Conservation (phyloP, 148 eudicot species). For the Arbutus unedo region DNA sequence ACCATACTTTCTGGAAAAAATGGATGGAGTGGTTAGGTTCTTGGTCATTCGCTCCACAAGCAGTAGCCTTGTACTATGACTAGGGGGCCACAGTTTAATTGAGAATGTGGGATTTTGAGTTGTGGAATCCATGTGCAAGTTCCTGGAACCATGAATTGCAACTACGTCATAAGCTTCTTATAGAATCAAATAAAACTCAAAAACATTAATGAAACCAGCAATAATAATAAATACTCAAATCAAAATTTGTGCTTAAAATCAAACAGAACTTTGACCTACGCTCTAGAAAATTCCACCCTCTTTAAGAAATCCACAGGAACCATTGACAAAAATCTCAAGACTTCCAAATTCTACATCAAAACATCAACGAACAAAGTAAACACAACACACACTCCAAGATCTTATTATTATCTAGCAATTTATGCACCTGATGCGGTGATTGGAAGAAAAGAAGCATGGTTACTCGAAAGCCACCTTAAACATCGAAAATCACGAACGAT, state of each 20-base stretch:
- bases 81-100: slow-evolving; percentile 79
- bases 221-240: not conserved
- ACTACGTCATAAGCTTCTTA: not conserved
- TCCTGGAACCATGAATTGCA: slow-evolving; percentile 26
- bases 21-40: slow-evolving; percentile 63
- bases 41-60: slow-evolving; percentile 68
- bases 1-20: slow-evolving; percentile 73
- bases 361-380: not conserved
- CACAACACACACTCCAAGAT: not conserved
- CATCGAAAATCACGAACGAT: not conserved
- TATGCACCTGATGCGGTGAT: not conserved
- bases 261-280: not conserved
- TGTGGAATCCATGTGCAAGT: slow-evolving; percentile 44
- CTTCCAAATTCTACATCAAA: not conserved
- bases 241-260: not conserved
- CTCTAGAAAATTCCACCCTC: not conserved
- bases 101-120: slow-evolving; percentile 35
- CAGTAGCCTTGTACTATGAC: slow-evolving; percentile 57
- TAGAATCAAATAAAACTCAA: not conserved
- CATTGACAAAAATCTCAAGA: not conserved
- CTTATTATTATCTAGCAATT: not conserved
- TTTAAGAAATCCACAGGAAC: not conserved
- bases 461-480: not conserved
- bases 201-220: not conserved
- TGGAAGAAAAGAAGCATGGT: not conserved